Evolutionary conservation across 306 rosid species (phyloP), one percentile per base, ranked within the genome.

Genomic region (Ceratonia siliqua): DNA sequence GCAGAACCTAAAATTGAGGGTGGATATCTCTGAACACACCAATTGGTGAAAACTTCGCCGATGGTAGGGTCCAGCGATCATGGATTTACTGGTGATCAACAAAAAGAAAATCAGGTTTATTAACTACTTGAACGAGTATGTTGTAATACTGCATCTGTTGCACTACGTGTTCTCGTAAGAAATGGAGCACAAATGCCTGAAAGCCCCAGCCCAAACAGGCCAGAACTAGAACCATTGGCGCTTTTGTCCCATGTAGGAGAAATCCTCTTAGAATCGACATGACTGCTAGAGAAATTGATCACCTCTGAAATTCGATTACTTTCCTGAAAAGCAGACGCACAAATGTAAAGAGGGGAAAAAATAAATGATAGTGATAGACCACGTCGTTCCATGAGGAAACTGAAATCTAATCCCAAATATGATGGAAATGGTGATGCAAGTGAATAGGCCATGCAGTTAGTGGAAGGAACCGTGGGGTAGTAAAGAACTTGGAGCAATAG

Each of bases 111-210:
- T 62, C 82, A 78, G 22, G 56, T 9, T 25, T 27, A 71, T 64
- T 59, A 68, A 62, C 82, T 78, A 28, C 55, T 68, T 7, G 90
- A 66, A 57, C 93, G 98, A 27, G 79, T 70, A 72, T 83, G 85
- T 49, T 83, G 88, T 74, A 81, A 74, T 75, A 85, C 81, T 46
- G 89, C 81, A 41, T 45, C 84, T 50, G 97, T 89, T 0, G 90
- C 93, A 58, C 97, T 90, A 12, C 87, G 85, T 0, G 97, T 90
- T 82, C 99, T 86, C 17, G 82, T 35, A 43, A 92, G 79, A 57
- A 87, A 73, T 4, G 90, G 74, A 25, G 76, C 82, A 73, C 41
- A 79, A 6, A 82, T 36, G 48, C 79, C 42, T 49, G 92, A 77
- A 53, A 79, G 57, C 55, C 79, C 82, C 38, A 82, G 61, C 71